Percentiles rank a stretch among this genome's conserved stretches.
These are phyloP conservation scores for Kuraishia ogatae DNA, from an alignment of 805 yeast genomes.

Conservation along the genomic window DNA sequence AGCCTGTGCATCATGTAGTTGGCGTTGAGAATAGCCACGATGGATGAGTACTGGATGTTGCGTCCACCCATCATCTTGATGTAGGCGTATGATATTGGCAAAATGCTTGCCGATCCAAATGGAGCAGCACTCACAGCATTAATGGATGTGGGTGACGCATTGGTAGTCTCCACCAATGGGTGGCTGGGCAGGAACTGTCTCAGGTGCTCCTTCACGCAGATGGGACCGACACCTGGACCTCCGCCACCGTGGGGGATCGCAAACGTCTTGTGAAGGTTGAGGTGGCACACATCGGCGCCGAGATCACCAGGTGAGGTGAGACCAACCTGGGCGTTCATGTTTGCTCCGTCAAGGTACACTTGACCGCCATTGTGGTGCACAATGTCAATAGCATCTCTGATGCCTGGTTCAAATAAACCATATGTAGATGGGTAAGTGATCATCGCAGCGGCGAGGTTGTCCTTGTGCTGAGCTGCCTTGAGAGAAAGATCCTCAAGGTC, in stretches of 20 bases:
- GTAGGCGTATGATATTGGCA: constrained; percentile 92
- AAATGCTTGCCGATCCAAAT: constrained; percentile 87
- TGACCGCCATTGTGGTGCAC: constrained; percentile 88
- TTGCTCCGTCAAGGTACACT: constrained; percentile 97
- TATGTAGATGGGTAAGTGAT: constrained; percentile 96
- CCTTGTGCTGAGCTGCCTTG: constrained; percentile 63
- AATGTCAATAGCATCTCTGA: constrained; percentile 73
- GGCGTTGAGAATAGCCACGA: constrained; percentile 89
- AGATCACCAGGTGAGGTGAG: constrained; percentile 94
- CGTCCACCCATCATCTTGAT: constrained; percentile 87
- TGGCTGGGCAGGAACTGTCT: constrained; percentile 79
- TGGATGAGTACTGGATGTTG: constrained; percentile 80
- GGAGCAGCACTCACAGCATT: constrained; percentile 87
- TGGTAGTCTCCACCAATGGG: constrained; percentile 47
- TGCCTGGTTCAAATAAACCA: constrained; percentile 92
- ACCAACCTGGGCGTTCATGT: constrained; percentile 99
- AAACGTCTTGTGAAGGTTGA: constrained; percentile 94
- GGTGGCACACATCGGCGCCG: constrained; percentile 97
- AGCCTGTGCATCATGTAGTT: constrained; percentile 88
- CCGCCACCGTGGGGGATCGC: constrained; percentile 99
- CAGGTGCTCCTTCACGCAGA: constrained; percentile 81
- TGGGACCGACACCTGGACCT: constrained; percentile 99
- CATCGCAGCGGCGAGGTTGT: constrained; percentile 83
- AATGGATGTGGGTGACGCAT: constrained; percentile 39
- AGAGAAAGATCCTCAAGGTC: constrained; percentile 67